Conservation (phyloP, 2,329 filamentous ascomycete species). For the Arthroderma sp. region DNA sequence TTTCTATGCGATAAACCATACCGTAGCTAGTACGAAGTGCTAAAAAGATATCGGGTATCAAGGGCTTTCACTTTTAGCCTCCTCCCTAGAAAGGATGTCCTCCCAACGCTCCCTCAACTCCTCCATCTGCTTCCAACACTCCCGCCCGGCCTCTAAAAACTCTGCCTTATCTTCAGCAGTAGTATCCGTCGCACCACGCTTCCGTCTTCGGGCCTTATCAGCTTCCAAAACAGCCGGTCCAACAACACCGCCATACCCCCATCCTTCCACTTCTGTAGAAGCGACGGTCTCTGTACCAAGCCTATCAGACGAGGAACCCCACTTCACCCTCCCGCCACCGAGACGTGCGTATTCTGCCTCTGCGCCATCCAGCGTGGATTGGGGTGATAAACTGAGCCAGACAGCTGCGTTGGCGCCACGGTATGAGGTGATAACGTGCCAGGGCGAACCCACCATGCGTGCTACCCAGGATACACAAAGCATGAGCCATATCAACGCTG, state of each 20-base stretch:
- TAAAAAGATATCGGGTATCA: not conserved
- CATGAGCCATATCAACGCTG: conserved; percentile 60
- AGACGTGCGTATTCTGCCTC: conserved; percentile 44
- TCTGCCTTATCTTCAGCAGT: conserved; percentile 35
- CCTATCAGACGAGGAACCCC: conserved; percentile 62
- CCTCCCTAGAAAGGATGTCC: conserved; percentile 26
- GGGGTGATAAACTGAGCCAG: conserved; percentile 62
- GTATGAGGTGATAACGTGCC: conserved; percentile 72
- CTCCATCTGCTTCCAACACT: conserved; percentile 35
- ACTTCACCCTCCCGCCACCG: conserved; percentile 55
- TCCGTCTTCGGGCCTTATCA: conserved; percentile 45
- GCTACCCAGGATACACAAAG: conserved; percentile 54
- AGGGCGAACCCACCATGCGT: conserved; percentile 71
- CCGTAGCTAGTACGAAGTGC: not conserved
- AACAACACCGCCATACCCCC: conserved; percentile 54
- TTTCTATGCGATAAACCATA: not conserved
- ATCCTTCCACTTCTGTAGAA: conserved; percentile 73
- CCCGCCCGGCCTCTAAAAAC: conserved; percentile 32
- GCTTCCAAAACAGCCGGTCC: conserved; percentile 41
- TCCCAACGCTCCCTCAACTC: conserved; percentile 32
- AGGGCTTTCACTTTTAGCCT: conserved; percentile 9
- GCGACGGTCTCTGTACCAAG: conserved; percentile 50
- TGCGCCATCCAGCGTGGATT: conserved; percentile 31
- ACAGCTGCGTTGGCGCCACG: conserved; percentile 62
- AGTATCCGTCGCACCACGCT: conserved; percentile 44